phyloP scores from a whole-genome alignment of 176 grass and related monocot species.

The Carex kokanica region DNA sequence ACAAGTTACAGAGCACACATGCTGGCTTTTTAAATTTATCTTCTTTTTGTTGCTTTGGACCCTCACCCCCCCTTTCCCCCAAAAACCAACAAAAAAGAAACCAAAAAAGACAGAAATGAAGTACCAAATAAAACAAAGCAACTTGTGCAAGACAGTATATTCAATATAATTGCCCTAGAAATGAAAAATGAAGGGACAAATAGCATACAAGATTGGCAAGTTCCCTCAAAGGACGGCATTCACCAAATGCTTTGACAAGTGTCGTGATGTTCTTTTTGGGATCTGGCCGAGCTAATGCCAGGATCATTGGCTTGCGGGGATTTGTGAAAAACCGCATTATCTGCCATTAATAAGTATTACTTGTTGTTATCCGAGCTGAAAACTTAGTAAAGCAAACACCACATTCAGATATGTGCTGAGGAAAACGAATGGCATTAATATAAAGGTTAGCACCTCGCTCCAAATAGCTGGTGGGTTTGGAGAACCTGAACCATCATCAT shows the following conservation, averaged over 20 bases:
- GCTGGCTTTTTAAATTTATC: background rate
- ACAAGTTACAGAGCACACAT: background rate
- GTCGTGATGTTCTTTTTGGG: constrained; percentile 56
- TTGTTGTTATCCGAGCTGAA: background rate
- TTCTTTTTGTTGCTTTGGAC: background rate
- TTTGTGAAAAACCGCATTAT: constrained; percentile 60
- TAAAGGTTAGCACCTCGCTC: constrained; percentile 31
- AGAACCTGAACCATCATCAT: constrained; percentile 37
- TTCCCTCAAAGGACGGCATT: constrained; percentile 46
- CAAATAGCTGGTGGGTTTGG: constrained; percentile 43
- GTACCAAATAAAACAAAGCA: background rate
- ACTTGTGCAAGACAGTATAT: background rate
- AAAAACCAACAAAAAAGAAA: background rate
- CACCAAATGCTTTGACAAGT: constrained; percentile 55
- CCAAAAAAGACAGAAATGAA: background rate
- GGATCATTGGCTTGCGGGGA: constrained; percentile 60
- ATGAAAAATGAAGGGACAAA: background rate
- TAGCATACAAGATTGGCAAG: constrained; percentile 49
- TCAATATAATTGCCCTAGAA: background rate
- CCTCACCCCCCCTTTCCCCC: background rate
- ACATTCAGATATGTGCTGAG: background rate
- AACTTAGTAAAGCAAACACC: background rate
- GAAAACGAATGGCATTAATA: constrained; percentile 1
- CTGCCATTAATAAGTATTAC: constrained; percentile 22
- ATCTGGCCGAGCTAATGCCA: constrained; percentile 51